Base-by-base conservation (phyloP, 2,329 filamentous ascomycete genomes). In the Penicillium sp. region DNA sequence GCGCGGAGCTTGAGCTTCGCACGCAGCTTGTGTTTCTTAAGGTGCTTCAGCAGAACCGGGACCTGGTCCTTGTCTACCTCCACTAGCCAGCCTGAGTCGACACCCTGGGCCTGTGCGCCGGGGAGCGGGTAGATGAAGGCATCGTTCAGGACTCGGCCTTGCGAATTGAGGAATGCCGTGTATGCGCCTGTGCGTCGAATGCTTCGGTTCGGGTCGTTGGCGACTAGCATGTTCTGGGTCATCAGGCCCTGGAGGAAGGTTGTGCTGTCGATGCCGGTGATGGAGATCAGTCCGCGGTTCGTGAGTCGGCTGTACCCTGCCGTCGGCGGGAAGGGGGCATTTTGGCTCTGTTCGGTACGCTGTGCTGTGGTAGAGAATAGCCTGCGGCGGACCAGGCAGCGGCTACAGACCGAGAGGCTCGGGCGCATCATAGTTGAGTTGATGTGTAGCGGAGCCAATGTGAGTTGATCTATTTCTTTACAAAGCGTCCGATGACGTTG, bases 171-270 rank as follows among this genome's bases (percentile, higher is more conserved):
- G 69, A 99, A 96, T 0, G 87, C 91, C 7, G 89, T 83, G 75
- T 96, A 97, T 73, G 89, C 87, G 4, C 86, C 88, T 0, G 78
- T 75, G 4, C 60, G 69, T 53, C 66, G 68, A 53, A 69, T 63
- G 41, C 62, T 69, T 60, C 60, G 75, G 70, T 58, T 77, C 62
- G 74, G 70, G 8, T 78, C 72, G 47, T 73, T 74, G 15, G 68
- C 68, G 0, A 82, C 75, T 52, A 84, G 74, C 61, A 91, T 83
- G 61, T 87, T 89, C 61, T 88, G 85, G 1, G 93, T 96, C 62
- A 94, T 84, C 56, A 96, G 85, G 53, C 93, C 93, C 73, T 97
- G 92, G 2, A 99, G 83, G 75, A 93, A 97, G 65, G 89, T 88
- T 47, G 89, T 83, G 33, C 91, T 87, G 68, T 97, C 93, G 4